Evolutionary conservation across 306 rosid genomes (phyloP), one percentile per base, ranked within the genome.

Genomic region (Vicia villosa): DNA sequence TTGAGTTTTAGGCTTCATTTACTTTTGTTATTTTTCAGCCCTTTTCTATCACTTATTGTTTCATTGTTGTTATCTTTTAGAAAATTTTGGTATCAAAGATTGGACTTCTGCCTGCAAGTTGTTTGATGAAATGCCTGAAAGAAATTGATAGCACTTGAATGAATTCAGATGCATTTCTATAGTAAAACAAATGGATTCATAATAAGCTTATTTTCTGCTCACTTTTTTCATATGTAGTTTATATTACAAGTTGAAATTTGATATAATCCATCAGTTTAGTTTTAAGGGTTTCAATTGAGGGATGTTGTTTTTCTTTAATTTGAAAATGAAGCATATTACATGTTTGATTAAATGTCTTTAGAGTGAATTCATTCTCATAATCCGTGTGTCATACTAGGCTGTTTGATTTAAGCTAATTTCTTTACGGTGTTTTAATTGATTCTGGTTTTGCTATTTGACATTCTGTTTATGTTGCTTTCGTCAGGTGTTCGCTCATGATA

Each of bases 101-200:
- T 56, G 11, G 4, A 5, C 21, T 57, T 57, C 40, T 57, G 63
- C 37, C 17, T 38, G 57, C 74, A 37, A 68, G 0, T 3, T 75
- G 74, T 30, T 68, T 59, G 74, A 59, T 57, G 21, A 75, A 75
- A 75, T 68, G 56, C 13, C 63, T 26, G 22, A 49, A 60, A 24
- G 56, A 59, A 68, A 37, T 42, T 58, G 50, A 19, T 19, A 19
- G 21, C 43, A 15, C 19, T 42, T 4, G 24, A 26, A 46, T n/a
- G 20, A 46, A 46, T 15, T 46, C 20, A n/a, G 52, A 46, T 46
- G 20, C 52, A n/a, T n/a, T n/a, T n/a, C n/a, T n/a, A n/a, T n/a
- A n/a, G n/a, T n/a, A n/a, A n/a, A n/a, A n/a, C n/a, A n/a, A n/a
- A n/a, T n/a, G n/a, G n/a, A n/a, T n/a, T 32, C 37, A 32, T 32